Percentiles rank a stretch among this genome's conserved stretches.
These are phyloP conservation scores for Pseudogymnoascus sp. DNA, from an alignment of 2,329 filamentous ascomycete species.

Conservation along the genomic window DNA sequence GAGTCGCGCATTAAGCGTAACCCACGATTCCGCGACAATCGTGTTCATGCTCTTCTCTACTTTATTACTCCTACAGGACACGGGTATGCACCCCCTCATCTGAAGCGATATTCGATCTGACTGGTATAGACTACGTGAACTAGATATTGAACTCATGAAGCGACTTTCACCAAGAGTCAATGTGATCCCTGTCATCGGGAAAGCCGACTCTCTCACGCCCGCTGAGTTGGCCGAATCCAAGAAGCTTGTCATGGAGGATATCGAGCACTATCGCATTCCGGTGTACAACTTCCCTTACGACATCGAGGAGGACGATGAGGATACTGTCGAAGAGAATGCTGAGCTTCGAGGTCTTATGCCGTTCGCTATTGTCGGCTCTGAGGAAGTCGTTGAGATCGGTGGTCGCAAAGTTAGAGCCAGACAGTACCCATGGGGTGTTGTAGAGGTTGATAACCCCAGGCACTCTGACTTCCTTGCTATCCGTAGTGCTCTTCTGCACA, in stretches of 20 bases:
- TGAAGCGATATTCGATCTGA: slow-evolving; percentile 10
- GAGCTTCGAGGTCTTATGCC: slow-evolving; percentile 97
- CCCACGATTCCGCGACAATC: slow-evolving; percentile 97
- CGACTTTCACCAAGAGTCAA: slow-evolving; percentile 96
- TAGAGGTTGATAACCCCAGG: slow-evolving; percentile 97
- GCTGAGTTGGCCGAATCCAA: slow-evolving; percentile 97
- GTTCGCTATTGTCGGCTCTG: slow-evolving; percentile 96
- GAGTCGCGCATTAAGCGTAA: slow-evolving; percentile 99
- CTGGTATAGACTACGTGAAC: slow-evolving; percentile 73
- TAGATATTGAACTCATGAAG: slow-evolving; percentile 99
- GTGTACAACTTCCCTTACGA: slow-evolving; percentile 99
- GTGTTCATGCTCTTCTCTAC: slow-evolving; percentile 96
- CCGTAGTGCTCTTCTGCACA: slow-evolving; percentile 91
- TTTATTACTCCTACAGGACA: slow-evolving; percentile 98
- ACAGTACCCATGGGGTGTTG: slow-evolving; percentile 98
- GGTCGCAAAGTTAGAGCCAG: slow-evolving; percentile 87
- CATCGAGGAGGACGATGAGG: slow-evolving; percentile 98
- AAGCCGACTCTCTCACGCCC: slow-evolving; percentile 94
- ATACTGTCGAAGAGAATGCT: slow-evolving; percentile 98
- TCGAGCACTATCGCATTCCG: slow-evolving; percentile 98
- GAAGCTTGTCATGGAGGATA: slow-evolving; percentile 99
- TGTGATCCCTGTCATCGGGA: slow-evolving; percentile 97
- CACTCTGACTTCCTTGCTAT: slow-evolving; percentile 98
- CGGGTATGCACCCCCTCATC: slow-evolving; percentile 51
- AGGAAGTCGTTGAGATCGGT: slow-evolving; percentile 90